These are phyloP conservation scores for Capsaspora owczarzaki DNA, from an alignment of 78 protist species.

Conservation along the genomic window DNA sequence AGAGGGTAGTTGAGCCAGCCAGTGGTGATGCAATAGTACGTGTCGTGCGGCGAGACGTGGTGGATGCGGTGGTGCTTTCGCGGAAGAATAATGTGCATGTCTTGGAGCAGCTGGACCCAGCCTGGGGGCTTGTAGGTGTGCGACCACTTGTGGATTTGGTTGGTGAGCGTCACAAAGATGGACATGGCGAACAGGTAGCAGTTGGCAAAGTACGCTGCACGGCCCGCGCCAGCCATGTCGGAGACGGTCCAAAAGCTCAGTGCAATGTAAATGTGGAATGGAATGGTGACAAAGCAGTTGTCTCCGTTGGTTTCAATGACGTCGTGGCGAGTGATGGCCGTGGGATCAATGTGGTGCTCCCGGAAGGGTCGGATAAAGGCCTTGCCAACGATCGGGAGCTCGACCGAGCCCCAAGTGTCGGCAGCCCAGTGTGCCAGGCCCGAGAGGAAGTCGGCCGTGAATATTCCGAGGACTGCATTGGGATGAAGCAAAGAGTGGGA, in stretches of 20 bases:
- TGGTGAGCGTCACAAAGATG: slow-evolving; percentile 51
- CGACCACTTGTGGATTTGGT: slow-evolving; percentile 68
- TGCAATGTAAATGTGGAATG: too few species aligned
- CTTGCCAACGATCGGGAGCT: slow-evolving; percentile 56
- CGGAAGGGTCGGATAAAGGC: slow-evolving; percentile 67
- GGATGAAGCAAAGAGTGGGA: background rate
- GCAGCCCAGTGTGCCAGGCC: slow-evolving; percentile 58
- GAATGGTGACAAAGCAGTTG: slow-evolving; percentile 52
- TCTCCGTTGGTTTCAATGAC: slow-evolving; percentile 70
- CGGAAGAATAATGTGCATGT: slow-evolving; percentile 45
- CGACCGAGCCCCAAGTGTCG: slow-evolving; percentile 74
- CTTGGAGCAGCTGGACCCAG: slow-evolving; percentile 25
- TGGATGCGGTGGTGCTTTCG: slow-evolving; percentile 56
- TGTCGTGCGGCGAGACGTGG: slow-evolving; percentile 52
- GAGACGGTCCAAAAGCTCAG: too few species aligned
- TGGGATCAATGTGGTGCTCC: slow-evolving; percentile 70
- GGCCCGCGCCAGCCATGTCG: slow-evolving; percentile 16
- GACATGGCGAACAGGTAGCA: slow-evolving; percentile 29
- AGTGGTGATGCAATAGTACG: slow-evolving; percentile 65
- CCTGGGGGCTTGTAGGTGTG: slow-evolving; percentile 43
- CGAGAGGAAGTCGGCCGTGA: slow-evolving; percentile 28
- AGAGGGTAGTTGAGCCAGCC: slow-evolving; percentile 58
- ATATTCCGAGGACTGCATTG: background rate
- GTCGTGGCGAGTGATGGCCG: slow-evolving; percentile 55
- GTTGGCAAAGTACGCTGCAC: slow-evolving; percentile 10